Evolutionary conservation across 371 early-diverging fungal species (phyloP).

Genomic region (Mucor lusitanicus): DNA sequence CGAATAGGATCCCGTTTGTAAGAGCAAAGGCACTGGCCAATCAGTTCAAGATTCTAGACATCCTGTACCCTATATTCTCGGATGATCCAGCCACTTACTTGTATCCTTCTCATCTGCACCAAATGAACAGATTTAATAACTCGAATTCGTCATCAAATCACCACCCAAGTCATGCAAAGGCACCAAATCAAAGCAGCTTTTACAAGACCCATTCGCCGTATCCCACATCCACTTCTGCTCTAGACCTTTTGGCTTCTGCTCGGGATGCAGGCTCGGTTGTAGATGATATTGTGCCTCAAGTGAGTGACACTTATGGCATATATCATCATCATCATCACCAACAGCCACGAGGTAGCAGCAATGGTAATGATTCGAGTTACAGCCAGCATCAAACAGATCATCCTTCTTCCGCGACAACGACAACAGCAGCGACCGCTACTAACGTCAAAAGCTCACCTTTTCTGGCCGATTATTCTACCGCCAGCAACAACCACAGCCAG

Average conservation of each 20-base stretch:
- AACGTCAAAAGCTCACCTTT: background rate
- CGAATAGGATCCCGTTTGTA: constrained; percentile 59
- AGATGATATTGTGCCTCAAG: background rate
- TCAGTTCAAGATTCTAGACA: constrained; percentile 62
- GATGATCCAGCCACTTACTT: constrained; percentile 48
- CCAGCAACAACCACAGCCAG: background rate
- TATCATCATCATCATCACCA: background rate
- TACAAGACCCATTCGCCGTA: background rate
- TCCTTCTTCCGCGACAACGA: background rate
- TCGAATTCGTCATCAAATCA: constrained; percentile 6
- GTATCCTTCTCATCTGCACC: constrained; percentile 23
- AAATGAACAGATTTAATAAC: constrained; percentile 11
- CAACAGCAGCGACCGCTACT: background rate
- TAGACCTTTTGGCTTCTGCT: background rate
- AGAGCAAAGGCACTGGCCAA: constrained; percentile 64
- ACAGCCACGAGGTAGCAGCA: background rate
- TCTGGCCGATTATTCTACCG: constrained; percentile 1
- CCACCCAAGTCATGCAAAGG: background rate
- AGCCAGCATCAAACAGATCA: background rate
- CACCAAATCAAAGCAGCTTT: background rate
- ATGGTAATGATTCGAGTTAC: background rate
- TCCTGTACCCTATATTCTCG: constrained; percentile 69
- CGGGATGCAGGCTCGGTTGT: background rate
- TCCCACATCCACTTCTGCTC: background rate
- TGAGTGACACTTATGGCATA: background rate